Evolutionary conservation across 257 asterid species (phyloP), one percentile per base, ranked within the genome.

Genomic region (Fraxinus americana): DNA sequence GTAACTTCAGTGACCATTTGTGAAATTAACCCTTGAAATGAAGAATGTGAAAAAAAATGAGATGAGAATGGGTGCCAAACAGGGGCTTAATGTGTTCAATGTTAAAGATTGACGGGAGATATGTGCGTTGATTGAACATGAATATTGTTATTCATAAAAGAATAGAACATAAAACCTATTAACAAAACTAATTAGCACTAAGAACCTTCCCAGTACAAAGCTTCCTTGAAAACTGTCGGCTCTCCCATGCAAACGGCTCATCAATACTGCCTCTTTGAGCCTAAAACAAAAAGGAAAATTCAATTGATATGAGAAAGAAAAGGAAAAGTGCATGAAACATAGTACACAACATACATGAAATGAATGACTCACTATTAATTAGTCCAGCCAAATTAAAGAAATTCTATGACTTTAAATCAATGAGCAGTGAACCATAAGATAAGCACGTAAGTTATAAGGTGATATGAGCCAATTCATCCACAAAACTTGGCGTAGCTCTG

Each of bases 171-270:
- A 21, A 61, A 61, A n/a, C 13, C 12, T 8, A 61, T 61, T 61
- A 10, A 52, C 36, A 57, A 67, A 57, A 78, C 48, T 76, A 43
- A 79, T 70, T 36, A 63, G 66, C 10, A 39, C 38, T 66, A 63
- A 36, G 67, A 74, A 95, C 99, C 97, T 95, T 93, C 57, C 98
- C 99, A 30, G 93, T 89, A 71, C 97, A 91, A 77, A 87, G 96
- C 86, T 92, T 93, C 88, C 99, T 86, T 71, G 93, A 87, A 85
- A 77, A 93, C 75, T 95, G 98, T 81, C 92, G 85, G 86, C 99
- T 93, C 69, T 90, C 90, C 99, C 99, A 93, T 75, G 99, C 99
- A 91, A 91, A 95, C 41, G 99, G 93, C 83, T 95, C 98, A 78
- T 95, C 99, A 57, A 82, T 21, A 3, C 96, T 93, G 74, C 97